Base-by-base conservation (phyloP, 768 basidiomycete species). In the Trametes meyenii region DNA sequence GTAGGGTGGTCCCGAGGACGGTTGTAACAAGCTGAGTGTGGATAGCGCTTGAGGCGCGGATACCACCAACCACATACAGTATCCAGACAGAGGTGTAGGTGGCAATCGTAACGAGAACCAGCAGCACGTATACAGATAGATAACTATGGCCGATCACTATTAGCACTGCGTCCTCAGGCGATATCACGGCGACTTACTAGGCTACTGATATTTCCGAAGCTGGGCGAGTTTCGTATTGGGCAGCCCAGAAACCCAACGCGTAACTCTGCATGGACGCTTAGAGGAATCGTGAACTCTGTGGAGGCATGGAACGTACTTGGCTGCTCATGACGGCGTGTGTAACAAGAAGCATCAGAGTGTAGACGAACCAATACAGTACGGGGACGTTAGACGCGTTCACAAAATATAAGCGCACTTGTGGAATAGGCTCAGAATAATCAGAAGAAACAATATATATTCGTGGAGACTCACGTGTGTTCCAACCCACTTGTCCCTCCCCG, bases 1-100 rank as follows among this genome's bases (percentile, higher is more conserved):
- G 83, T 40, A 89, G 70, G 1, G 88, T 88, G 4, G 85, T 83
- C 5, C 84, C 79, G 14, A 89, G 70, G 0, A 89, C 69, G 12
- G 85, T 79, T 26, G 79, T 71, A 4, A 88, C 62, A 0, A 90
- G 76, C 58, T 77, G 71, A 23, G 69, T 67, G 66, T 89, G 87
- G 13, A 90, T 83, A 7, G 61, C 70, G 57, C 78, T 75, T 3
- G 85, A 85, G 1, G 87, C 87, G 55, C 83, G 74, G 51, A 85
- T 67, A 2, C 75, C 66, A 2, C 85, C 86, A 42, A 72, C 73
- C n/a, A 81, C 72, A 66, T 79, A 87, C 21, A 67, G 50, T 8
- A 79, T 55, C 17, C 70, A 76, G 0, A 71, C 77, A 8, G 66
- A 16, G 4, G 70, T 62, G 70, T 78, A 85, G 8, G 73, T 23